Evolutionary conservation across 2,329 filamentous ascomycete species (phyloP).

Genomic region (Fusarium virguliforme): DNA sequence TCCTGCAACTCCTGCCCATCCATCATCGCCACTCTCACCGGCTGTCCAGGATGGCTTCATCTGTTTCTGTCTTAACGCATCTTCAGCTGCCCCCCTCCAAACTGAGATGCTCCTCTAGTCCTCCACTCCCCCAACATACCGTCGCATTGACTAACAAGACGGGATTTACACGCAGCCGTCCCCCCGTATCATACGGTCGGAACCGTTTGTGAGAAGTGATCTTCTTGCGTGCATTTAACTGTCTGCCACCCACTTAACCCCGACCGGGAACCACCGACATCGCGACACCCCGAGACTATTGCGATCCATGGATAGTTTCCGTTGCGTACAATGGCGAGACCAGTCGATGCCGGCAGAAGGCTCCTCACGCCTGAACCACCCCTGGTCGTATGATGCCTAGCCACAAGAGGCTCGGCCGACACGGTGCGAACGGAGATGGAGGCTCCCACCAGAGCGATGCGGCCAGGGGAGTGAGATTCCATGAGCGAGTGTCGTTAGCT

Average conservation of each 20-base stretch:
- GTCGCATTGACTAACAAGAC: constrained; percentile 15
- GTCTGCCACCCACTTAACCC: constrained; percentile 3
- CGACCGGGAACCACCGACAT: constrained; percentile 30
- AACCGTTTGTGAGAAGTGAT: constrained; percentile 11
- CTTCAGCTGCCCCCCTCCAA: constrained; percentile 14
- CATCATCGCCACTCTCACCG: constrained; percentile 34
- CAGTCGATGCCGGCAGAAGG: constrained; percentile 11
- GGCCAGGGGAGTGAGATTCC: too few species aligned
- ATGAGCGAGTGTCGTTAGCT: neutral
- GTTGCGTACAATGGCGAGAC: constrained; percentile 14
- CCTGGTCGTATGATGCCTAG: constrained; percentile 30
- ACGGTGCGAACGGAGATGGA: constrained; percentile 13
- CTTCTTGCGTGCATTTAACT: neutral
- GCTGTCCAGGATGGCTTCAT: constrained; percentile 9
- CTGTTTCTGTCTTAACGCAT: constrained; percentile 14
- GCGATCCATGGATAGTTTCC: neutral
- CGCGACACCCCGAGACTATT: constrained; percentile 1
- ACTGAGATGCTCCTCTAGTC: neutral
- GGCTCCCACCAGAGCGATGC: constrained; percentile 9
- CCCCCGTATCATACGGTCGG: constrained; percentile 12
- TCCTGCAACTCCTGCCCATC: neutral
- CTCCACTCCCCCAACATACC: constrained; percentile 9
- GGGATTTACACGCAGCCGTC: constrained; percentile 10
- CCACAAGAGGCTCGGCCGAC: constrained; percentile 10
- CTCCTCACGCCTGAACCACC: constrained; percentile 6